Conservation (phyloP, 352 stramenopile species). For the Phytophthora palmivora region DNA sequence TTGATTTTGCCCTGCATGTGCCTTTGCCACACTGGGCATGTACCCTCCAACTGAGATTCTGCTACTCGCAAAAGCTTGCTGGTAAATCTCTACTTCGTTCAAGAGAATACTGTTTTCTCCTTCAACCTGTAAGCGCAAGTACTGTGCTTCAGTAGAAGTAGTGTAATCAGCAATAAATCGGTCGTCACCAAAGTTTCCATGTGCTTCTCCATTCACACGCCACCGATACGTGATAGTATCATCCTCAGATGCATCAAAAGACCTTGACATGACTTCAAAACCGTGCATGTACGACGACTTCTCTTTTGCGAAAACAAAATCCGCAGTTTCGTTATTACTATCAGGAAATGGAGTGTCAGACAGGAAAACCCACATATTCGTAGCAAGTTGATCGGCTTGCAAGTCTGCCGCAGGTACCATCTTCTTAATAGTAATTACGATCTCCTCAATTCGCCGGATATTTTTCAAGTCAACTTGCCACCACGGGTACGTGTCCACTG, state of each 20-base stretch:
- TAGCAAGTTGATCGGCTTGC: conserved; percentile 35
- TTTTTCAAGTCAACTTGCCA: conserved; percentile 59
- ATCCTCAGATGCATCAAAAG: conserved; percentile 47
- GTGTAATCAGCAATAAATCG: conserved; percentile 47
- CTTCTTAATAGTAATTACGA: conserved; percentile 59
- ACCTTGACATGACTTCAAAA: conserved; percentile 51
- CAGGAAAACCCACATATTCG: conserved; percentile 59
- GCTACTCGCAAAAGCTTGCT: conserved; percentile 61
- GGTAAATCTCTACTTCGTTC: conserved; percentile 74
- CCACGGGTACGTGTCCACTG: conserved; percentile 58
- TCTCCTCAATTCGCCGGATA: conserved; percentile 49
- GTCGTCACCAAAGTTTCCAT: conserved; percentile 44
- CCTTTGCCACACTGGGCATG: conserved; percentile 53
- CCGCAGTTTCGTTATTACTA: conserved; percentile 42
- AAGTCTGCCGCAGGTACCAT: conserved; percentile 44
- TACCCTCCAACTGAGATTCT: conserved; percentile 58
- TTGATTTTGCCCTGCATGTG: conserved; percentile 50
- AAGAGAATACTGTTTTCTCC: conserved; percentile 63
- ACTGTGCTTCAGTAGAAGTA: conserved; percentile 46
- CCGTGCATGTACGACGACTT: conserved; percentile 35
- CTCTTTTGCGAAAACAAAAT: conserved; percentile 38
- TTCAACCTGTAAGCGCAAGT: conserved; percentile 61
- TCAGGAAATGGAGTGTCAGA: conserved; percentile 41
- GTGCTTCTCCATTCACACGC: conserved; percentile 56
- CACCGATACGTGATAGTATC: conserved; percentile 62